Percentiles rank a stretch among this genome's conserved stretches.
Conservation (phyloP, 2,329 filamentous ascomycete species). For the Ciborinia camelliae region DNA sequence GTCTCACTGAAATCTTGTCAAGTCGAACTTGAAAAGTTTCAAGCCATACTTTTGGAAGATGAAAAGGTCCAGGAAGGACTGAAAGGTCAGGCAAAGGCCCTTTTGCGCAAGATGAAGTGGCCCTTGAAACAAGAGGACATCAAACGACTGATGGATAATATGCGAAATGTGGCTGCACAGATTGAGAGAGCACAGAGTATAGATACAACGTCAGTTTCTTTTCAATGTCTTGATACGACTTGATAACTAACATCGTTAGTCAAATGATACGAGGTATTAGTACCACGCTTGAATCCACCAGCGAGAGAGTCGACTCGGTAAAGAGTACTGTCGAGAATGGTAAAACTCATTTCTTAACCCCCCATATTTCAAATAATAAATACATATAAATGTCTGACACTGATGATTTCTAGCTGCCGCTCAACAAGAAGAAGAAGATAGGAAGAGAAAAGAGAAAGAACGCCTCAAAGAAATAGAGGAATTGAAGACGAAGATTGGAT, state of each 20-base stretch:
- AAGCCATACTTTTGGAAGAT: not conserved
- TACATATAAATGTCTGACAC: too few relatives aligned
- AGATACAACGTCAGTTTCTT: not conserved
- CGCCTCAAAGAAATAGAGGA: not conserved
- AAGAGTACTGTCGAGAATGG: not conserved
- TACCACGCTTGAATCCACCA: not conserved
- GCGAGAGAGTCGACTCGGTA: not conserved
- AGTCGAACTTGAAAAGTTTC: not conserved
- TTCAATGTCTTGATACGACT: too few relatives aligned
- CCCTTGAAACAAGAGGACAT: not conserved
- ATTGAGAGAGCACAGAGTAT: slow-evolving; percentile 1
- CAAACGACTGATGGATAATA: not conserved
- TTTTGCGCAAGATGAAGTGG: not conserved
- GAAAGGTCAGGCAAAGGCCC: not conserved
- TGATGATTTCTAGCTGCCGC: not conserved
- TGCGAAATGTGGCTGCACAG: not conserved
- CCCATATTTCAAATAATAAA: too few relatives aligned
- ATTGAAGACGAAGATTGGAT: too few relatives aligned
- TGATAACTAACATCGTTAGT: not conserved
- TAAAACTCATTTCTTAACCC: not conserved
- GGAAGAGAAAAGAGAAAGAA: not conserved
- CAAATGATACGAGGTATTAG: not conserved
- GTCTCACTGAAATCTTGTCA: not conserved
- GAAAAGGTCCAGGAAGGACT: not conserved
- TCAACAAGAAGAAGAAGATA: not conserved